A percentile compares a stretch with the other conserved stretches of the same genome.
phyloP scores from a whole-genome alignment of 2,329 filamentous ascomycete genomes.

The Cordyceps javanica region DNA sequence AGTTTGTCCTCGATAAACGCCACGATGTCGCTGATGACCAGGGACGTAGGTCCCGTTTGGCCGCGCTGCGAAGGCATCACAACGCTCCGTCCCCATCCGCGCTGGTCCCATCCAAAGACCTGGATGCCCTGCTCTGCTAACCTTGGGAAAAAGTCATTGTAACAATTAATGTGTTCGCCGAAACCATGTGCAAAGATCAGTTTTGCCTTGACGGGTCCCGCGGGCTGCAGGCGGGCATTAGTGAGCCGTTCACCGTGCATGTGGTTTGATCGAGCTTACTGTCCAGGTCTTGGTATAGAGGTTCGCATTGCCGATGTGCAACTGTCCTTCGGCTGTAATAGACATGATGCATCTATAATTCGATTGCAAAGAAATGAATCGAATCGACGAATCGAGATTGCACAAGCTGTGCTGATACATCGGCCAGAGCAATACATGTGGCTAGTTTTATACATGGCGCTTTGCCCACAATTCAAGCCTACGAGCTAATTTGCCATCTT shows the following conservation, averaged over 20 bases:
- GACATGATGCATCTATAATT: slow-evolving; percentile 30
- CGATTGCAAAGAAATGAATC: too few relatives aligned
- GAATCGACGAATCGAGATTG: too few relatives aligned
- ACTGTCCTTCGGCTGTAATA: slow-evolving; percentile 42
- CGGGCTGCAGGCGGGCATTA: slow-evolving; percentile 39
- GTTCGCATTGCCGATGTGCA: slow-evolving; percentile 37
- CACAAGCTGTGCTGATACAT: too few relatives aligned
- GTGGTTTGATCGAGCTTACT: too few relatives aligned
- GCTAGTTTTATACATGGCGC: too few relatives aligned
- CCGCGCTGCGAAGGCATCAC: slow-evolving; percentile 57
- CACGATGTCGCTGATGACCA: slow-evolving; percentile 71
- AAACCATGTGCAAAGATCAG: slow-evolving; percentile 84
- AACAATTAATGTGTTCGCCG: slow-evolving; percentile 76
- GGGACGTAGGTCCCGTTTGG: slow-evolving; percentile 64
- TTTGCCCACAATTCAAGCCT: too few relatives aligned
- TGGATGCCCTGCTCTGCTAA: slow-evolving; percentile 69
- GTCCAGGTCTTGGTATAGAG: slow-evolving; percentile 55
- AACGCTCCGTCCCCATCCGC: slow-evolving; percentile 78
- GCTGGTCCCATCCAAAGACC: slow-evolving; percentile 75
- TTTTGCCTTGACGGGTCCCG: slow-evolving; percentile 56
- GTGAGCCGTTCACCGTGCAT: background rate
- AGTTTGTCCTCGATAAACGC: slow-evolving; percentile 62
- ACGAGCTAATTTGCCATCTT: too few relatives aligned
- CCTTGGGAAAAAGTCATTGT: slow-evolving; percentile 65
- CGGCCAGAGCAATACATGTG: too few relatives aligned